phyloP scores from a whole-genome alignment of 2,329 filamentous ascomycete genomes.

The Cytospora piceae region DNA sequence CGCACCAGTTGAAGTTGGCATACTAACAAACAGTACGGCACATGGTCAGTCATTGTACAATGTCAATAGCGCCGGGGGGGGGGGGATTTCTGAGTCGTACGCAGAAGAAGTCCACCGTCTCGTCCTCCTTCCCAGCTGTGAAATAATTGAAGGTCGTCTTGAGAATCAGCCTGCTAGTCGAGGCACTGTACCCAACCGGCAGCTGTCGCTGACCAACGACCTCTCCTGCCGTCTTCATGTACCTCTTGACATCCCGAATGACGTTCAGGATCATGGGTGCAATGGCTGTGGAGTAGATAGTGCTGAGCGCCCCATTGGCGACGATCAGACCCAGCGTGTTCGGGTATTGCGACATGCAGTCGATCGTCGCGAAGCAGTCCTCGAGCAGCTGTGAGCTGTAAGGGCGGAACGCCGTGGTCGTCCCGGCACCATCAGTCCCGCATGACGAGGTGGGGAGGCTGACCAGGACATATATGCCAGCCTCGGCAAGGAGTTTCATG shows the following conservation, averaged over 20 bases:
- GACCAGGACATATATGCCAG: slow-evolving; percentile 37
- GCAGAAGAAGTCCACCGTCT: slow-evolving; percentile 30
- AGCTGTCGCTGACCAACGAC: slow-evolving; percentile 24
- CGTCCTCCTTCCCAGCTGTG: slow-evolving; percentile 26
- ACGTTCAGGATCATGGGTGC: slow-evolving; percentile 35
- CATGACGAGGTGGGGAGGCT: slow-evolving; percentile 25
- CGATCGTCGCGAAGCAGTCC: slow-evolving; percentile 34
- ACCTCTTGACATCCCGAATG: slow-evolving; percentile 37
- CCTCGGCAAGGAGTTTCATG: slow-evolving; percentile 28
- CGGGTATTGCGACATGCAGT: slow-evolving; percentile 35
- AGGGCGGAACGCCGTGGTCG: slow-evolving; percentile 27
- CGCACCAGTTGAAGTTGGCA: slow-evolving; percentile 64
- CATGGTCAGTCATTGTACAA: not conserved
- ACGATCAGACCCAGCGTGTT: slow-evolving; percentile 38
- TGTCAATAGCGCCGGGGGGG: too few relatives aligned
- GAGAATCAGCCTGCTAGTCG: slow-evolving; percentile 24
- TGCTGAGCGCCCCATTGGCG: slow-evolving; percentile 33
- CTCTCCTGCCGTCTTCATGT: slow-evolving; percentile 32
- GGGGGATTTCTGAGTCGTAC: slow-evolving; percentile 4
- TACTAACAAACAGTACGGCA: slow-evolving; percentile 35
- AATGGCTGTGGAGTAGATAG: slow-evolving; percentile 11
- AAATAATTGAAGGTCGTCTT: slow-evolving; percentile 29
- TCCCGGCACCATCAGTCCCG: slow-evolving; percentile 21
- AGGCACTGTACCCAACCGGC: slow-evolving; percentile 28
- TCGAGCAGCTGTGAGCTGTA: slow-evolving; percentile 32